A percentile compares a stretch with the other conserved stretches of the same genome.
These are phyloP conservation scores for Stentor coeruleus DNA, from an alignment of 73 alveolate species.

Conservation along the genomic window DNA sequence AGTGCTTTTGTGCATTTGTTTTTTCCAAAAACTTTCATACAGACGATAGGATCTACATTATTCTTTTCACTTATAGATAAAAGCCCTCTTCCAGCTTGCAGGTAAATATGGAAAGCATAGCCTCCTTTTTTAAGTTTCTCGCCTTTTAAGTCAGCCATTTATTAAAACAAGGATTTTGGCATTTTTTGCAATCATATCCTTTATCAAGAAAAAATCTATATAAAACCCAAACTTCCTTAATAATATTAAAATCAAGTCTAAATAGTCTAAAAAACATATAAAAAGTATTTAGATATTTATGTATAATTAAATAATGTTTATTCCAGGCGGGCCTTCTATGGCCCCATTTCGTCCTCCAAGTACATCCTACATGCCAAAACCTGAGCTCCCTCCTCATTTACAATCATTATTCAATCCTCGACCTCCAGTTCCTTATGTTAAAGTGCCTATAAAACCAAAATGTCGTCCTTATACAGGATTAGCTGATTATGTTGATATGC, in stretches of 20 bases:
- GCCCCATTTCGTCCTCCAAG: slow-evolving; percentile 20
- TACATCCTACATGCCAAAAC: slow-evolving; percentile 39
- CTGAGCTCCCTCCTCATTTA: slow-evolving; percentile 89
- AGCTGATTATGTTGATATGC: slow-evolving; percentile 53
- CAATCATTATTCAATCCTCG: slow-evolving; percentile 77
- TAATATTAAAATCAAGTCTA: too few relatives aligned
- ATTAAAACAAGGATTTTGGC: neutral
- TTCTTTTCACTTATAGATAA: neutral
- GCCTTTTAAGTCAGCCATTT: slow-evolving; percentile 26
- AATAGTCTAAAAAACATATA: too few relatives aligned
- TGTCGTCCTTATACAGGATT: slow-evolving; percentile 59
- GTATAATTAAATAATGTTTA: neutral
- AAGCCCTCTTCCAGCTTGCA: slow-evolving; percentile 15
- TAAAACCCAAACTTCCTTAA: too few relatives aligned
- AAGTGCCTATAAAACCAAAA: slow-evolving; percentile 52
- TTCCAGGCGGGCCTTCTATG: neutral
- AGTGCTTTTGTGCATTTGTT: slow-evolving; percentile 48
- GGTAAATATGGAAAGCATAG: slow-evolving; percentile 22
- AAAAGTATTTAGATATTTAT: too few relatives aligned
- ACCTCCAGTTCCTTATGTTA: slow-evolving; percentile 70
- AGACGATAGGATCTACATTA: slow-evolving; percentile 44
- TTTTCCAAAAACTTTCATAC: slow-evolving; percentile 36
- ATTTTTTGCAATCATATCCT: too few relatives aligned
- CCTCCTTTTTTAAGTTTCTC: slow-evolving; percentile 33
- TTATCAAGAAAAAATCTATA: too few relatives aligned